Conservation (phyloP, 116 monocot species). For the Iris pallida region DNA sequence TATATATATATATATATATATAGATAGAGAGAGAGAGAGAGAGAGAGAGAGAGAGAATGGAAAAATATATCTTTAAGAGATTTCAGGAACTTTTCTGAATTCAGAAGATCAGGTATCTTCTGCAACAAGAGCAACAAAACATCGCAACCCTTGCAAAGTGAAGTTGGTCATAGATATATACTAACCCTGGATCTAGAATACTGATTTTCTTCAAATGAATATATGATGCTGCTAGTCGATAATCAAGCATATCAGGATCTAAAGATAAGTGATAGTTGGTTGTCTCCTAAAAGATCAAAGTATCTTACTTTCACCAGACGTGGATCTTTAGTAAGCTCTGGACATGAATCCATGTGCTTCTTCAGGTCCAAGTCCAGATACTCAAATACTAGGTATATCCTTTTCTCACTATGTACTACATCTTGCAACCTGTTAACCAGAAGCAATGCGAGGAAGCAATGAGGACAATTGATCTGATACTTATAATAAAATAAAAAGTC, state of each 20-base stretch:
- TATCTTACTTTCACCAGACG: conserved; percentile 58
- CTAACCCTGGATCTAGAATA: neutral
- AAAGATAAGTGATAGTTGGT: neutral
- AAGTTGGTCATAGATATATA: neutral
- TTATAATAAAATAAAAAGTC: neutral
- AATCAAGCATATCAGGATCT: too few species aligned
- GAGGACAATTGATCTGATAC: neutral
- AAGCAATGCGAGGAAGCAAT: neutral
- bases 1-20: neutral
- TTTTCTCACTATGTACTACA: conserved; percentile 87
- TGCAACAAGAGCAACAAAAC: neutral
- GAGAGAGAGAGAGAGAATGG: neutral
- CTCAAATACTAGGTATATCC: conserved; percentile 89
- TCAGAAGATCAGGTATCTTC: neutral
- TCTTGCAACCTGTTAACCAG: conserved; percentile 70
- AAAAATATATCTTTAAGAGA: neutral
- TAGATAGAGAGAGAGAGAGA: too few species aligned
- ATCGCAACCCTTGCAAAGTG: neutral
- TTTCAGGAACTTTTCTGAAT: neutral
- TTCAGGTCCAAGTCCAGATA: conserved; percentile 89
- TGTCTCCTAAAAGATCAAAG: neutral
- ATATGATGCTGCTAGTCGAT: neutral
- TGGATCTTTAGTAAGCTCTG: conserved; percentile 73
- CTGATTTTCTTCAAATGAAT: neutral
- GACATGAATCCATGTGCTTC: conserved; percentile 94